Evolutionary conservation across 176 grass and related monocot genomes (phyloP), one percentile per base, ranked within the genome.

Genomic region (Bromus sterilis): DNA sequence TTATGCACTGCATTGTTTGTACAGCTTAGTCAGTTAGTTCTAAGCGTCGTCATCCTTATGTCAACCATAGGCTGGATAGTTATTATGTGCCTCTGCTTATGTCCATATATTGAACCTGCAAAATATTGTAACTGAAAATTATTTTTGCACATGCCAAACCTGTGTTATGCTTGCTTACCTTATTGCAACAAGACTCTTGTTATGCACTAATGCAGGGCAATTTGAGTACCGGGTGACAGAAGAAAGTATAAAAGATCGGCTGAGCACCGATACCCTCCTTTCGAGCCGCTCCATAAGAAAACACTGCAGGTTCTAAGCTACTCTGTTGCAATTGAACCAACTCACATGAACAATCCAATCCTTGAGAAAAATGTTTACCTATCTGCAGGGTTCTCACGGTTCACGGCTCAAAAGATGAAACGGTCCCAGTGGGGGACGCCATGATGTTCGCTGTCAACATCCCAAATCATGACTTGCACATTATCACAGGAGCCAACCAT

Each of bases 321-420:
- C 78, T 76, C 35, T 66, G 42, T 56, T 57, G 44, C 73, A 84
- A 48, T 18, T 56, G 20, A 80, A 70, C 33, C 40, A 16, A n/a
- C 28, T 25, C 37, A 2, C 24, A 11, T 39, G 4, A 23, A 64
- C 39, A 46, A n/a, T 10, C 51, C 30, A 21, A 5, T 15, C 64
- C 3, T 18, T 21, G 11, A 37, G 30, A 40, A 44, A 18, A 31
- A 25, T 5, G 11, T 40, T 6, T 18, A 25, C 21, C 11, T 4
- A 60, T 53, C 21, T 66, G 44, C 86, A 95, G 90, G 84, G 86
- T 95, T 8, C 90, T 98, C 56, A 93, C 88, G 31, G 74, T 98
- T 77, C 92, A 98, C 39, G 95, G 95, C 12, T 87, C 82, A 15
- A 77, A 86, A 86, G 95, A 98, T 57, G 88, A 91, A 81, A 93